Base-by-base conservation (phyloP, 257 asterid species). In the Lantana camara region DNA sequence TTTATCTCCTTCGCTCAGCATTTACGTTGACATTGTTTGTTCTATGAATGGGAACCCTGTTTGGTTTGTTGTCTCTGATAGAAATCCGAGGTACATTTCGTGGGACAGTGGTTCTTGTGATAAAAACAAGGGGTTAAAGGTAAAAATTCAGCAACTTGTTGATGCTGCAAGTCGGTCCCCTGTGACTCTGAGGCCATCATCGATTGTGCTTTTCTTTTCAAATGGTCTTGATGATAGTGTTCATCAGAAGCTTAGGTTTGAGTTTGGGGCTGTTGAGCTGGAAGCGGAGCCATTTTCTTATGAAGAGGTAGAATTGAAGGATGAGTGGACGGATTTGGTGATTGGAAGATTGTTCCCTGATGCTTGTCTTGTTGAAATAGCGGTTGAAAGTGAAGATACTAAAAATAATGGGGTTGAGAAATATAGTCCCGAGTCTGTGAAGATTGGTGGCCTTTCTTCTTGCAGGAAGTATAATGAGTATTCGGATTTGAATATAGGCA, bases 41-140 rank as follows among this genome's bases (percentile, higher is more conserved):
- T 81, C 89, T 54, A 41, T 85, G 21, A 77, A 78, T 35, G 95
- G 96, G 37, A 78, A 71, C 65, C 99, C 99, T 1, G 95, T 88
- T 67, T 93, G 99, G 99, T 71, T 93, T 60, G 40, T 90, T 11
- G 97, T 90, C 1, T 93, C 97, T 7, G 95, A 73, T 60, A 77
- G 95, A 67, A 93, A 90, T 71, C 88, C 95, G n/a, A 90, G 54
- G 64, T 75, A 76, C 73, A 72, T 86, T 65, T 54, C 76, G 22
- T 87, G 97, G 96, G 75, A 78, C 1, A 74, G 63, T 15, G 78
- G 58, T 5, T 50, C 71, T 46, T 63, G 67, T 12, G 68, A 58
- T 15, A 76, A 58, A 53, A 64, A 67, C 41, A 84, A 80, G 78
- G 95, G 97, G 8, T 72, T 90, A 60, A 75, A 70, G 73, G 35